Percentiles rank a stretch among this genome's conserved stretches.
Conservation (phyloP, 2,329 filamentous ascomycete genomes). For the Ophiostoma triangulosporum region DNA sequence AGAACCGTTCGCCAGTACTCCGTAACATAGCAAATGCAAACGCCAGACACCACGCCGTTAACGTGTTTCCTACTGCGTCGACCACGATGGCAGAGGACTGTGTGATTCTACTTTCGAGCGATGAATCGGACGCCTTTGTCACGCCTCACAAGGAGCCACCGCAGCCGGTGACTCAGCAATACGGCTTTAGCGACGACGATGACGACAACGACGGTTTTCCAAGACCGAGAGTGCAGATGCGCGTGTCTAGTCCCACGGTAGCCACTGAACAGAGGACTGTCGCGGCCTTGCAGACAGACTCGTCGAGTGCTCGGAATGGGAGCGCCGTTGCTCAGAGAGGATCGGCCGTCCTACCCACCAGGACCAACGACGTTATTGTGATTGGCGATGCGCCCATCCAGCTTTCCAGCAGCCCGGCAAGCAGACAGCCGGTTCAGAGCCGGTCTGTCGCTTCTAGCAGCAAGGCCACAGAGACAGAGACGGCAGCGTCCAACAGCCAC, state of each 20-base stretch:
- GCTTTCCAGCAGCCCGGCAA: background rate
- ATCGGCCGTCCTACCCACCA: background rate
- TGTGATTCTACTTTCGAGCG: conserved; percentile 8
- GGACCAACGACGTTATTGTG: background rate
- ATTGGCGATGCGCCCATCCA: conserved; percentile 2
- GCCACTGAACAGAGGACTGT: background rate
- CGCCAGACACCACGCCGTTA: too few relatives aligned
- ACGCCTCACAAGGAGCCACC: background rate
- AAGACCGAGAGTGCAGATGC: background rate
- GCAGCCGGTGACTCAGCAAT: too few relatives aligned
- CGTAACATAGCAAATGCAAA: too few relatives aligned
- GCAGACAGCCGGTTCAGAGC: background rate
- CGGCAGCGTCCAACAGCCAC: background rate
- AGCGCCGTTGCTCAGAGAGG: background rate
- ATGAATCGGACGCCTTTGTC: conserved; percentile 4
- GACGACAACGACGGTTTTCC: background rate
- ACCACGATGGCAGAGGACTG: conserved; percentile 4
- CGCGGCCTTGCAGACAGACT: background rate
- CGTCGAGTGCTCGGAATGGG: background rate
- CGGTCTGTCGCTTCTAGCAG: background rate
- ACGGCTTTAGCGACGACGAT: background rate
- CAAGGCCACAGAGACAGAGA: background rate
- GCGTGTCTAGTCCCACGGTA: background rate
- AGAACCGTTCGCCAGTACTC: too few relatives aligned
- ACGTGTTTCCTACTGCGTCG: background rate